Base-by-base conservation (phyloP, 345 rosid genomes). In the Lepidium didymum region DNA sequence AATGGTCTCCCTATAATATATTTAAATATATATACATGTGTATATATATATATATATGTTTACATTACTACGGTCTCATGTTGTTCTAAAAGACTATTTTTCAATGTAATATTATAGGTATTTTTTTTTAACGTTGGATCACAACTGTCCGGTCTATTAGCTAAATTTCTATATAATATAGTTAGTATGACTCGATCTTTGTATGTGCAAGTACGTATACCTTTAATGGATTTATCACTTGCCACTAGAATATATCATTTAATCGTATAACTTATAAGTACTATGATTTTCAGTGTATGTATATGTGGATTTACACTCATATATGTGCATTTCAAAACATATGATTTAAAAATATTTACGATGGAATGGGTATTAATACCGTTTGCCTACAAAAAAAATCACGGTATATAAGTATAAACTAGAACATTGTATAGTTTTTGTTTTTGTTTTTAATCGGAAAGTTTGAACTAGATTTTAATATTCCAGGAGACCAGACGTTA, bases 21-120 rank as follows among this genome's bases (percentile, higher is more conserved):
- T 19, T 19, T 1, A 19, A 19, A 19, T 19, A 19, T 19, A 19
- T 66, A 51, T 35, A 10, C 18, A 10, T 31, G 18, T 43, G 36
- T 29, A 29, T 10, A 29, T 25, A 44, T 21, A 51, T 3, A 1
- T 14, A 10, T 18, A 16, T 34, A 34, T 18, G 4, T 15, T 25
- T n/a, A 40, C n/a, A 34, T 15, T 15, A 36, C 44, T 56, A 18
- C 13, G 29, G 36, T 47, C 34, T 62, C 38, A 60, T 21, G 13
- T 31, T 45, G 46, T 68, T 56, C 63, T 68, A 56, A 8, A 58
- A 37, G 33, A 47, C 19, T 13, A n/a, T n/a, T 47, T 69, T 69
- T 15, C 8, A 34, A 37, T 36, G 13, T 21, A 12, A 1, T 34
- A 56, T 1, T 57, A 59, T n/a, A 68, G 15, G 40, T 31, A n/a